Conservation (phyloP, 352 stramenopile genomes). For the Phytophthora podocarpi region DNA sequence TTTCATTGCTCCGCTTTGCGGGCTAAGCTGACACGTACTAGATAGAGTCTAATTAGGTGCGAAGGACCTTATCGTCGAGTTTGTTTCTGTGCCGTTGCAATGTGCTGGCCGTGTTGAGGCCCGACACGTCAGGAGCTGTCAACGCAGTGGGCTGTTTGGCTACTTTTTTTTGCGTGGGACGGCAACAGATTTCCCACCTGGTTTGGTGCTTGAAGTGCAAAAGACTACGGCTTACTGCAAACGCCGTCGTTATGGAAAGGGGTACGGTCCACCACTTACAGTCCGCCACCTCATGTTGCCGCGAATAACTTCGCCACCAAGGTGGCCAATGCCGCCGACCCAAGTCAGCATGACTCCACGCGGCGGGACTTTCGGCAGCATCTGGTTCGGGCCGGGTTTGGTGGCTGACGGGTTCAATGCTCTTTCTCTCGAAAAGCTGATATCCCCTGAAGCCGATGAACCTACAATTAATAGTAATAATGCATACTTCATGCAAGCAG, state of each 20-base stretch:
- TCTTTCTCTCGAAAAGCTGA: constrained; percentile 3
- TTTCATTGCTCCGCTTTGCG: neutral
- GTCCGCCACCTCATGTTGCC: neutral
- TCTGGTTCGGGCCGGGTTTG: constrained; percentile 23
- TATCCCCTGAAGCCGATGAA: constrained; percentile 12
- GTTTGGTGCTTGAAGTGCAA: constrained; percentile 23
- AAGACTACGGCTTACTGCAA: constrained; percentile 16
- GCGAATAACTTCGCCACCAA: constrained; percentile 8
- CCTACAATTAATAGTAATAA: no score
- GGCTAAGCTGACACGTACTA: constrained; percentile 1
- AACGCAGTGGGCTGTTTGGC: constrained; percentile 13
- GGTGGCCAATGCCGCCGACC: constrained; percentile 26
- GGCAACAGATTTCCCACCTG: no score
- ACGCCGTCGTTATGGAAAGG: constrained; percentile 11
- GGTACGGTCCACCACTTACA: constrained; percentile 3
- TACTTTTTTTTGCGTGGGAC: constrained; percentile 12
- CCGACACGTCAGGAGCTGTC: constrained; percentile 7
- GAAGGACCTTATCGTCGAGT: neutral
- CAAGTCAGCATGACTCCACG: constrained; percentile 33
- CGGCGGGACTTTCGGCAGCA: constrained; percentile 8
- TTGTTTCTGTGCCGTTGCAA: no score
- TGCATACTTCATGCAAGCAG: no score
- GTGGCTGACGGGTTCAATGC: neutral
- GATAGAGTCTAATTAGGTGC: no score
- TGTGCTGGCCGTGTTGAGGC: no score